phyloP scores from a whole-genome alignment of 495 filamentous ascomycete species.

The Astrothelium macrocarpum region DNA sequence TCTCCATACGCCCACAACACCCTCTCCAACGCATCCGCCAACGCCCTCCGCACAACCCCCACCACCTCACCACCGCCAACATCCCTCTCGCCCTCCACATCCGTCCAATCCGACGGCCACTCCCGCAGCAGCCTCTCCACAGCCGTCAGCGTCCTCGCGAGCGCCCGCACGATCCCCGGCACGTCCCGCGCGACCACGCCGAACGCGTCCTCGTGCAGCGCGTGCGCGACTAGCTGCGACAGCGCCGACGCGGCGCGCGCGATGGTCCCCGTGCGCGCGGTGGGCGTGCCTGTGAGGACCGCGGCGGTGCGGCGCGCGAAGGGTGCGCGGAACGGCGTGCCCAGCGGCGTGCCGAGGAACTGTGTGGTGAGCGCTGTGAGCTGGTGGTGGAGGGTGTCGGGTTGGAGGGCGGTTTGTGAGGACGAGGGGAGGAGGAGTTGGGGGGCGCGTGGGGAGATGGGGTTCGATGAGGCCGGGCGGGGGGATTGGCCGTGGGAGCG shows the following conservation, averaged over 20 bases:
- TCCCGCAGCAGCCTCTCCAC: conserved; percentile 57
- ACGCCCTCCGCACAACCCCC: conserved; percentile 47
- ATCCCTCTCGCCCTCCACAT: conserved; percentile 41
- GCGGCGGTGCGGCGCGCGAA: conserved; percentile 51
- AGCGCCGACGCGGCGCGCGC: conserved; percentile 63
- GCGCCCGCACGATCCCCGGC: conserved; percentile 56
- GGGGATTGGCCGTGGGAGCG: conserved; percentile 51
- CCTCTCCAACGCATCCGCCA: conserved; percentile 50
- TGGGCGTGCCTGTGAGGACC: conserved; percentile 59
- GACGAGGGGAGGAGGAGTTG: conserved; percentile 26
- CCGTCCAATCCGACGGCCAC: conserved; percentile 71
- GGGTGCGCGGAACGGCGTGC: conserved; percentile 60
- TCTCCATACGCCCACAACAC: conserved; percentile 60
- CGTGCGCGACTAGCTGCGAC: conserved; percentile 55
- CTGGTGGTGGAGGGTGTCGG: conserved; percentile 29
- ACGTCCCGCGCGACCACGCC: conserved; percentile 78
- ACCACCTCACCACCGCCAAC: conserved; percentile 40
- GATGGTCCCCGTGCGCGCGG: conserved; percentile 53
- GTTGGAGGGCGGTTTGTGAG: conserved; percentile 26
- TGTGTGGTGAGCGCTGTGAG: conserved; percentile 29
- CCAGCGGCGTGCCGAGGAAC: conserved; percentile 46
- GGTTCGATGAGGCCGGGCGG: conserved; percentile 16
- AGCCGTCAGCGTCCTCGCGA: conserved; percentile 54
- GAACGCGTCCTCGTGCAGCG: conserved; percentile 73
- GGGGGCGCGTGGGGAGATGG: conserved; percentile 9